Base-by-base conservation (phyloP, 257 asterid species). In the Gentiana straminea region DNA sequence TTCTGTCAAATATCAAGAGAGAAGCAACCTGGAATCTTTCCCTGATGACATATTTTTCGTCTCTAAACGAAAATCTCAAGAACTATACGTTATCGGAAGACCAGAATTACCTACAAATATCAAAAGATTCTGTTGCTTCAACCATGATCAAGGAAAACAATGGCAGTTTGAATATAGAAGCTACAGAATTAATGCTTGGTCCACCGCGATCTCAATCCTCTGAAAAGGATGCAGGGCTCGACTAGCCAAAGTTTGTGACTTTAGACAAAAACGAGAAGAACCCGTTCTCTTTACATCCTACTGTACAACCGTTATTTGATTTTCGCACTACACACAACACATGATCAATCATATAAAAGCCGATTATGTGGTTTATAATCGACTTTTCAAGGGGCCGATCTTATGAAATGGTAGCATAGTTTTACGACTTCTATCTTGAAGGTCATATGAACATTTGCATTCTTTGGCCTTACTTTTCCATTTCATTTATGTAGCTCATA, bases 191-290 rank as follows among this genome's bases (percentile, higher is more conserved):
- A 76, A 82, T 82, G 78, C 96, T 88, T 65, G 90, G 95, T 58
- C 95, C 85, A 58, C 96, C 96, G 12, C 94, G 96, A 67, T 88
- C 94, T 15, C 95, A 79, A 51, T 88, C 94, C 57, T 88, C 95
- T 0, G 78, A 77, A 63, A 70, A 84, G 39, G 86, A 76, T 52
- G 60, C 72, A 2, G 82, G 73, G 13, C 73, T 80, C 35, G 45
- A 66, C 55, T 58, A 49, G 37, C 57, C 62, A 7, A 68, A 69
- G 68, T 49, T 79, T 1, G 81, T 38, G 12, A 76, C 74, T 55
- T 69, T 81, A 46, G 87, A 80, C 13, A 94, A 88, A 68, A 82
- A 84, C 71, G 84, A 83, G 33, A 89, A 83, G 64, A 82, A 84
- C 70, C 79, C 68, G 8, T 64, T 88, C 59, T 94, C 96, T 0